Evolutionary conservation across 306 rosid genomes (phyloP).

Genomic region (Potentilla sterilis): DNA sequence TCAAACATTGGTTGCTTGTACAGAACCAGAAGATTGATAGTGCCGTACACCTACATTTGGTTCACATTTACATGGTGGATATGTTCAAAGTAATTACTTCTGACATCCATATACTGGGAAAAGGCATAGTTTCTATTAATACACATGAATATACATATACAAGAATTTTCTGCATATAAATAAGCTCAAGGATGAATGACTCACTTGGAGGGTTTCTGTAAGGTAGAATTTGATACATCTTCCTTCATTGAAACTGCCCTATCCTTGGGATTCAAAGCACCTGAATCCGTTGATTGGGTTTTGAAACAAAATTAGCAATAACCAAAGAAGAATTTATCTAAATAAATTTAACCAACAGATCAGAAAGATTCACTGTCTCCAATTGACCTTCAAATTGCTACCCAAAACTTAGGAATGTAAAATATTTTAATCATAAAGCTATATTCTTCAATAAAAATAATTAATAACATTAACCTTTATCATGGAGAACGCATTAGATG

Average conservation of each 20-base stretch:
- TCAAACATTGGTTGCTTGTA: background rate
- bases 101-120: background rate
- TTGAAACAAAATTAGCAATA: conserved; percentile 29
- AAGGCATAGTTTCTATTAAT: background rate
- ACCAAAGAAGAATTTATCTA: conserved; percentile 10
- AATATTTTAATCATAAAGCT: background rate
- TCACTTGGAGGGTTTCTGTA: conserved; percentile 46
- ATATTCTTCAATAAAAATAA: background rate
- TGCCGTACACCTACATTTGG: background rate
- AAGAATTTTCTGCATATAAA: background rate
- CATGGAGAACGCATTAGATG: background rate
- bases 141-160: background rate
- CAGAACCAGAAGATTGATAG: background rate
- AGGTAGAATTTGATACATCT: conserved; percentile 35
- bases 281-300: conserved; percentile 31
- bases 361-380: background rate
- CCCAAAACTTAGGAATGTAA: background rate
- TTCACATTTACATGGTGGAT: too few species aligned
- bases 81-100: background rate
- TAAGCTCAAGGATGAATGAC: conserved; percentile 14
- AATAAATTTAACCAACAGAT: background rate
- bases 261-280: conserved; percentile 36
- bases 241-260: conserved; percentile 32
- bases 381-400: background rate
- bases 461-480: background rate